These are phyloP conservation scores for Phaeosphaeriaceae sp. DNA, from an alignment of 2,329 filamentous ascomycete species.

Conservation along the genomic window DNA sequence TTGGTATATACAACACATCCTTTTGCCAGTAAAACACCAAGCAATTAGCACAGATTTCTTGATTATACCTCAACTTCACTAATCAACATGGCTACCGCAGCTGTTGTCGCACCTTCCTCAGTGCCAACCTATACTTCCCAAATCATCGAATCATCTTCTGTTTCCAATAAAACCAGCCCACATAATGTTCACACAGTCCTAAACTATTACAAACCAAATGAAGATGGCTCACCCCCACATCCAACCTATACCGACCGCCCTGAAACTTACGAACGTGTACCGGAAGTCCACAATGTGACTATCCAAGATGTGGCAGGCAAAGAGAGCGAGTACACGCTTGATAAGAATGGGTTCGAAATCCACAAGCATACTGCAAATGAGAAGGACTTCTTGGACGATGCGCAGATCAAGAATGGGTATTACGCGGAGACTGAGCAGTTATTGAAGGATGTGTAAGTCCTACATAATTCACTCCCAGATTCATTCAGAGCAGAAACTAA, in stretches of 20 bases:
- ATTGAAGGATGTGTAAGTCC: conserved; percentile 46
- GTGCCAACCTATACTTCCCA: conserved; percentile 24
- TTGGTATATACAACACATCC: too few species aligned
- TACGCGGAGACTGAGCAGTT: conserved; percentile 46
- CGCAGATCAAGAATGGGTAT: conserved; percentile 41
- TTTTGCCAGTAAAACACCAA: too few species aligned
- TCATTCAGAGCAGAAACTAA: conserved; percentile 7
- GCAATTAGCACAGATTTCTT: neutral
- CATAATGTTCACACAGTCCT: conserved; percentile 35
- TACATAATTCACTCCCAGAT: neutral
- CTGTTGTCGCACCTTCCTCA: conserved; percentile 28
- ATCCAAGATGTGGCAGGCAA: conserved; percentile 55
- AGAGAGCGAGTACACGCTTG: conserved; percentile 52
- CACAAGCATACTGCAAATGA: conserved; percentile 37
- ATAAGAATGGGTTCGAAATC: conserved; percentile 49
- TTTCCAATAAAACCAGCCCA: conserved; percentile 5
- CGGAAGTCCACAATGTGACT: conserved; percentile 32
- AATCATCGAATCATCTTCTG: conserved; percentile 10
- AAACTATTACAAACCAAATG: conserved; percentile 38
- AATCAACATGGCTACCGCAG: conserved; percentile 33
- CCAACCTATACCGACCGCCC: conserved; percentile 38
- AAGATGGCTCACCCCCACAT: conserved; percentile 37
- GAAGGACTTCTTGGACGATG: conserved; percentile 46
- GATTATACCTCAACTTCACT: neutral
- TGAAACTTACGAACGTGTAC: conserved; percentile 42